A percentile compares a stretch with the other conserved stretches of the same genome.
Conservation (phyloP, 2,329 filamentous ascomycete species). For the Pseudocercospora fijiensis region DNA sequence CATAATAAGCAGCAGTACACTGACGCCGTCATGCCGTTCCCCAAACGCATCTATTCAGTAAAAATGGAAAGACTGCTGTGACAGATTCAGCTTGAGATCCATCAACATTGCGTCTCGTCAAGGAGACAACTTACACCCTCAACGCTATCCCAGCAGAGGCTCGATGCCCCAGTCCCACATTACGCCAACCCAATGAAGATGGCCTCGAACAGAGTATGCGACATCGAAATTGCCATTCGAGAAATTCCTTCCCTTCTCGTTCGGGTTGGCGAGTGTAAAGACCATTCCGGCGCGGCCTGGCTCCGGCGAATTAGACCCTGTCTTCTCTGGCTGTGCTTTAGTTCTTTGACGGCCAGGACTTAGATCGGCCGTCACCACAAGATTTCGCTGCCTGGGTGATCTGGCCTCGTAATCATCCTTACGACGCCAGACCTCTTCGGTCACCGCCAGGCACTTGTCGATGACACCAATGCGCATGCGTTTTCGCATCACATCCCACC, state of each 20-base stretch:
- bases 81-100: neutral
- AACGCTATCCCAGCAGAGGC: slow-evolving; percentile 34
- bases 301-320: slow-evolving; percentile 23
- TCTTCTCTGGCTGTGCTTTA: slow-evolving; percentile 21
- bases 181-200: slow-evolving; percentile 67
- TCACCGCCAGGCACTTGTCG: slow-evolving; percentile 63
- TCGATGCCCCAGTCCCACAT: slow-evolving; percentile 64
- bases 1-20: neutral
- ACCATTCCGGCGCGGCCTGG: slow-evolving; percentile 38
- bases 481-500: slow-evolving; percentile 61
- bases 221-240: slow-evolving; percentile 28
- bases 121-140: slow-evolving; percentile 62
- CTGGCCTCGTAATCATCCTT: slow-evolving; percentile 55
- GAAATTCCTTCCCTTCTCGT: slow-evolving; percentile 14
- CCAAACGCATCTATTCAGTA: neutral
- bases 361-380: slow-evolving; percentile 41
- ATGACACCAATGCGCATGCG: slow-evolving; percentile 67
- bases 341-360: neutral
- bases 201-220: slow-evolving; percentile 64
- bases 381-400: slow-evolving; percentile 33
- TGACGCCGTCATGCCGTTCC: neutral
- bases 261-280: slow-evolving; percentile 32
- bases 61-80: neutral
- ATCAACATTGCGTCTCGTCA: neutral
- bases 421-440: slow-evolving; percentile 65